Evolutionary conservation across 768 basidiomycete genomes (phyloP).

Genomic region (Boletellus emodensis): DNA sequence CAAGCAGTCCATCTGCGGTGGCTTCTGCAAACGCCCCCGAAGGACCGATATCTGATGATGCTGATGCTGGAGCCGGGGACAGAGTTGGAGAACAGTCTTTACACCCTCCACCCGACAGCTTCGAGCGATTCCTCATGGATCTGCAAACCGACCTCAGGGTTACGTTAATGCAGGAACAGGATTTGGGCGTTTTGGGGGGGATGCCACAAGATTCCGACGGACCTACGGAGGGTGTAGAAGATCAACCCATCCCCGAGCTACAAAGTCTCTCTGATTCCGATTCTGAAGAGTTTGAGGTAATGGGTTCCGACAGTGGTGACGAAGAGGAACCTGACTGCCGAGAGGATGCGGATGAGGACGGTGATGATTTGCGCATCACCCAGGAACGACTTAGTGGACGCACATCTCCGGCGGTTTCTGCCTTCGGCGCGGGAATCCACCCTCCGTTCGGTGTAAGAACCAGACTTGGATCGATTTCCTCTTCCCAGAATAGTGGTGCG

Average conservation of each 20-base stretch:
- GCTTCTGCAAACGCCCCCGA: constrained; percentile 8
- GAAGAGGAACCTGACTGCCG: constrained; percentile 29
- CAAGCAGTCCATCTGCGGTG: constrained; percentile 2
- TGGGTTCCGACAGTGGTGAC: constrained; percentile 16
- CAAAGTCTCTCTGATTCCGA: constrained; percentile 22
- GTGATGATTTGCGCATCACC: constrained; percentile 23
- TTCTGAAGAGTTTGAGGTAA: constrained; percentile 26
- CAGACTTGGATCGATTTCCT: constrained; percentile 1
- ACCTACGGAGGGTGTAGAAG: constrained; percentile 11
- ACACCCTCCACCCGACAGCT: constrained; percentile 58
- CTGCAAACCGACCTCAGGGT: constrained; percentile 68
- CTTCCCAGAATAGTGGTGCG: constrained; percentile 2
- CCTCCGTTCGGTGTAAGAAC: constrained; percentile 9
- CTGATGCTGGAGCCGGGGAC: constrained; percentile 3
- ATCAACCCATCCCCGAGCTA: constrained; percentile 23
- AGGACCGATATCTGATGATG: constrained; percentile 4
- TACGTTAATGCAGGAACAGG: constrained; percentile 46
- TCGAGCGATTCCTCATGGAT: constrained; percentile 78
- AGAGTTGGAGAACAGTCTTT: constrained; percentile 15
- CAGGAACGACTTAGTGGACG: constrained; percentile 23
- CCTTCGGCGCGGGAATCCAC: constrained; percentile 12
- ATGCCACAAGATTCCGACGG: constrained; percentile 8
- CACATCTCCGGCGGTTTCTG: constrained; percentile 24
- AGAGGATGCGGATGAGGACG: constrained; percentile 28
- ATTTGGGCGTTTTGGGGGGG: constrained; percentile 4